A percentile compares a stretch with the other conserved stretches of the same genome.
Conservation (phyloP, 2,329 filamentous ascomycete genomes). For the Lachnellula cervina region DNA sequence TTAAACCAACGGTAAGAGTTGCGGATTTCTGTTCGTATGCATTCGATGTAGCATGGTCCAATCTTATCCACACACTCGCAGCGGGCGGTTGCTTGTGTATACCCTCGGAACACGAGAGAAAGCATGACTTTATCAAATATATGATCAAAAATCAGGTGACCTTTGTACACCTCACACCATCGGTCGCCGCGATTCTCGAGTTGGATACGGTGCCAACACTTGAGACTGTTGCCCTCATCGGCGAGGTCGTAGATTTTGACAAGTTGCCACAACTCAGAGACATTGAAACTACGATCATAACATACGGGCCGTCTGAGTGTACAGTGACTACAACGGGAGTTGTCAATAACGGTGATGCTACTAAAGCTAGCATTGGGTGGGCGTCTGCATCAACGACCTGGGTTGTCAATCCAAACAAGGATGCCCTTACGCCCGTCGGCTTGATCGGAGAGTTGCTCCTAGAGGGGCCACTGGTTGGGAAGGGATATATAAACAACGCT, state of each 20-base stretch:
- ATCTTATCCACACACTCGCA: too few relatives aligned
- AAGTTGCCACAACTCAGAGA: too few relatives aligned
- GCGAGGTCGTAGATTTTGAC: too few relatives aligned
- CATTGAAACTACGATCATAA: conserved; percentile 31
- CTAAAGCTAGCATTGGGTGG: conserved; percentile 11
- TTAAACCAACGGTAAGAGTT: neutral
- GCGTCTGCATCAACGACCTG: conserved; percentile 26
- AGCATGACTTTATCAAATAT: too few relatives aligned
- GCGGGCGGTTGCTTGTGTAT: too few relatives aligned
- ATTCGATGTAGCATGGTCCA: conserved; percentile 25
- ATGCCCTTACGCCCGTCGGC: conserved; percentile 13
- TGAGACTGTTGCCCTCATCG: too few relatives aligned
- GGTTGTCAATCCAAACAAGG: conserved; percentile 30
- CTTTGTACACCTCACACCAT: too few relatives aligned
- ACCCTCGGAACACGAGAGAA: too few relatives aligned
- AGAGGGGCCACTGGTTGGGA: conserved; percentile 50
- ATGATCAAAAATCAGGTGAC: too few relatives aligned
- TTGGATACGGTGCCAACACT: too few relatives aligned
- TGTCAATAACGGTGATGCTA: conserved; percentile 1
- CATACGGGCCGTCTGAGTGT: conserved; percentile 35
- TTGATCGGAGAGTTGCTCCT: conserved; percentile 20
- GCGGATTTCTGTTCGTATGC: conserved; percentile 6
- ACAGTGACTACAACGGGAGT: conserved; percentile 8
- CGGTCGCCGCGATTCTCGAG: too few relatives aligned
- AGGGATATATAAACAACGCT: conserved; percentile 53